Conservation (phyloP, 495 filamentous ascomycete genomes). For the Rhypophila decipiens region DNA sequence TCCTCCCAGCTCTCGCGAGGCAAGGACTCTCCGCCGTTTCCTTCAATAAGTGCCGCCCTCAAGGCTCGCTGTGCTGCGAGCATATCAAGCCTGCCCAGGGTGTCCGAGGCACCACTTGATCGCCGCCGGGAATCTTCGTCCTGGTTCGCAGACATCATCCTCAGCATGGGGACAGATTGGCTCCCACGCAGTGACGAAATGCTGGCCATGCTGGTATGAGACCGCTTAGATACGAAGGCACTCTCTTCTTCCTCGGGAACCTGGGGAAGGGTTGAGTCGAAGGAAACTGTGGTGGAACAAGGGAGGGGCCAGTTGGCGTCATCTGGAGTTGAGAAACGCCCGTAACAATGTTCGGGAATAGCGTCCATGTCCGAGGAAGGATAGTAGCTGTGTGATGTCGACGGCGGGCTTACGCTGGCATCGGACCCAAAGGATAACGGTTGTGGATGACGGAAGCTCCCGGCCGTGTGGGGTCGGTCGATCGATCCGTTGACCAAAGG, state of each 20-base stretch:
- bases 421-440: constrained; percentile 23
- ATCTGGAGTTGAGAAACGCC: constrained; percentile 40
- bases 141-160: constrained; percentile 26
- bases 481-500: constrained; percentile 31
- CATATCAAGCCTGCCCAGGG: constrained; percentile 33
- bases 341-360: constrained; percentile 20
- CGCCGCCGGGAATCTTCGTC: constrained; percentile 23
- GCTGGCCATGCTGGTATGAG: constrained; percentile 34
- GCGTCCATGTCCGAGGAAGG: constrained; percentile 23
- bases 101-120: constrained; percentile 41
- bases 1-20: constrained; percentile 71
- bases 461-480: constrained; percentile 32
- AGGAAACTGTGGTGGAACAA: constrained; percentile 33
- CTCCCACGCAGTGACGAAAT: constrained; percentile 41
- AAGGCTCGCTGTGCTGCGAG: constrained; percentile 28
- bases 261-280: constrained; percentile 50
- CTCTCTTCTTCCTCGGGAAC: constrained; percentile 72
- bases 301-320: constrained; percentile 44
- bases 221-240: constrained; percentile 16
- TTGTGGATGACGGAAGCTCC: constrained; percentile 35
- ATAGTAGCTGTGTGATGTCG: constrained; percentile 20
- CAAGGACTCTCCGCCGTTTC: constrained; percentile 34
- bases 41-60: constrained; percentile 20
- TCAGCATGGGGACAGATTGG: constrained; percentile 41
- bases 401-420: constrained; percentile 18